Base-by-base conservation (phyloP, 495 filamentous ascomycete species). In the Hyaloscypha finlandica region DNA sequence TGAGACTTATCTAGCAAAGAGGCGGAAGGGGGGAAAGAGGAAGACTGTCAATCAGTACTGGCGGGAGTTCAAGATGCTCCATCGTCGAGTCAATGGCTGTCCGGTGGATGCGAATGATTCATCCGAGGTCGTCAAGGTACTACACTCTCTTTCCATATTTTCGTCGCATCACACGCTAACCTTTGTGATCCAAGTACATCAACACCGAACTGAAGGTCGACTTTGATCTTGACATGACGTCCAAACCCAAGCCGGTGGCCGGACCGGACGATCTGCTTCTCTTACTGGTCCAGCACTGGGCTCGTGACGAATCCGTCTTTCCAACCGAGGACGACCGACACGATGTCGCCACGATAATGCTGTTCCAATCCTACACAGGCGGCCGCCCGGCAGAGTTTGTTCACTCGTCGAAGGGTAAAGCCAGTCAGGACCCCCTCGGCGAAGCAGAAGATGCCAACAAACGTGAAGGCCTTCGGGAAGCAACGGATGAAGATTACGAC, bases 81-180 rank as follows among this genome's bases (percentile, higher is more conserved):
- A 70, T 33, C 48, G 59, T 30, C 63, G 63, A 59, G 29, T 70
- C 14, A 74, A 66, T 57, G 72, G 71, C 58, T 56, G 53, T 65
- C 61, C 53, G 14, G 67, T 74, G 54, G 69, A 79, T 61, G 67
- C 60, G 22, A 68, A 71, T 63, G 59, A 75, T 59, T 53, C 14
- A 56, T 66, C 59, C 35, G 71, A 75, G 63, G 61, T 81, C 69
- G 53, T 77, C 63, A 80, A 78, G 73, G 78, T 79, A 64, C 20
- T 32, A 31, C 3, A 53, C n/a, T 53, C 61, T 22, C 30, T 19
- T 22, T 31, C 37, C 16, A 39, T 5, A 37, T 58, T 54, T 59
- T 64, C 61, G n/a, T 52, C 14, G 22, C 60, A 31, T 33, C 52
- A 22, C 11, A 55, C 29, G 29, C 67, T 68, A 25, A 68, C 29